Evolutionary conservation across 352 stramenopile species (phyloP).

Genomic region (Blastocystis sp.): DNA sequence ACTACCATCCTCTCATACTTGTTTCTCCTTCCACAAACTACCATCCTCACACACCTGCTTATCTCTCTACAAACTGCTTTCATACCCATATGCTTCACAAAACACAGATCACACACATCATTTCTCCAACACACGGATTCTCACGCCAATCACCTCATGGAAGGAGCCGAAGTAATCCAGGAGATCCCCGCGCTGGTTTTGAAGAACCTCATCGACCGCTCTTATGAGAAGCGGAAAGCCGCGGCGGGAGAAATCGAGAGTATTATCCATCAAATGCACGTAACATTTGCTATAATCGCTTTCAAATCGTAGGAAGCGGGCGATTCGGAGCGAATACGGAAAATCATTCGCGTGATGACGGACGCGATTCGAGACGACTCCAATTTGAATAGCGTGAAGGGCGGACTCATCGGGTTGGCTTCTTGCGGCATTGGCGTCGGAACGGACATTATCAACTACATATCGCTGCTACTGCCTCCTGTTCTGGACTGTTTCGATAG

Average conservation of each 20-base stretch:
- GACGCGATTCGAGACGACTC: constrained; percentile 96
- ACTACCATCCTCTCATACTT: too few species aligned
- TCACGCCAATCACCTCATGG: constrained; percentile 3
- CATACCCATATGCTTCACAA: too few species aligned
- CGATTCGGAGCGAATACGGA: constrained; percentile 81
- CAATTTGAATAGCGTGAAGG: constrained; percentile 97
- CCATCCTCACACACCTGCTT: too few species aligned
- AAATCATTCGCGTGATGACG: constrained; percentile 90
- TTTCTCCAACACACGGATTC: neutral
- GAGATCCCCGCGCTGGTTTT: constrained; percentile 67
- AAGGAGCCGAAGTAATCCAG: constrained; percentile 46
- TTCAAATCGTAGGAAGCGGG: constrained; percentile 67
- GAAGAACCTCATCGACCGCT: constrained; percentile 88
- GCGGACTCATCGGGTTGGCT: constrained; percentile 93
- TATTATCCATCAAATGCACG: constrained; percentile 84
- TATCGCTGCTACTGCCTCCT: constrained; percentile 89
- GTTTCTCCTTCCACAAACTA: too few species aligned
- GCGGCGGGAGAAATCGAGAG: constrained; percentile 98
- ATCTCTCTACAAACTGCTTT: too few species aligned
- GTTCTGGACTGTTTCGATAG: constrained; percentile 99
- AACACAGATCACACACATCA: neutral
- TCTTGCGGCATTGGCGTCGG: constrained; percentile 85
- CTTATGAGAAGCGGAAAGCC: constrained; percentile 98
- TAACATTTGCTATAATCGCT: constrained; percentile 78
- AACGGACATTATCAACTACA: constrained; percentile 82